A percentile compares a stretch with the other conserved stretches of the same genome.
phyloP scores from a whole-genome alignment of 2,329 filamentous ascomycete genomes.

The Neopestalotiopsis sp. region DNA sequence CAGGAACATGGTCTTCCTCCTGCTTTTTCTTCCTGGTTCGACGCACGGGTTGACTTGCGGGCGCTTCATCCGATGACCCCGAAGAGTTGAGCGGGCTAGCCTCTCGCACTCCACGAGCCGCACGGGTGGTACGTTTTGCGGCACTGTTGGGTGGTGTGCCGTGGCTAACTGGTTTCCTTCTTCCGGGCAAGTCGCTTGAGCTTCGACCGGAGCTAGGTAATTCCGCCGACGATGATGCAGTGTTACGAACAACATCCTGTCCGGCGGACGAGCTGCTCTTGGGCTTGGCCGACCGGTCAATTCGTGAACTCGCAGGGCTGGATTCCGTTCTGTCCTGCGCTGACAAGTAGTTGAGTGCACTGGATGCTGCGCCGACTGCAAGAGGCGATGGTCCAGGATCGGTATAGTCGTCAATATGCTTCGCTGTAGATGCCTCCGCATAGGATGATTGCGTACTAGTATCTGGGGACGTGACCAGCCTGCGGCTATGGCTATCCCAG shows the following conservation, averaged over 20 bases:
- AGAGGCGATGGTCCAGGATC: conserved; percentile 48
- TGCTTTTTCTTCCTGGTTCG: conserved; percentile 29
- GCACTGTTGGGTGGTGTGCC: conserved; percentile 28
- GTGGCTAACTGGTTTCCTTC: conserved; percentile 27
- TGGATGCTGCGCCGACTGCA: conserved; percentile 62
- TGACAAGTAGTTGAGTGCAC: conserved; percentile 50
- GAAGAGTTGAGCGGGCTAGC: conserved; percentile 8
- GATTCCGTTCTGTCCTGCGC: conserved; percentile 33
- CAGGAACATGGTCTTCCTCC: conserved; percentile 37
- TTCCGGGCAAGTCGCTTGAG: conserved; percentile 25
- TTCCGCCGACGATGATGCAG: conserved; percentile 1
- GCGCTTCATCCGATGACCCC: conserved; percentile 10
- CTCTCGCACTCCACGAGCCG: conserved; percentile 19
- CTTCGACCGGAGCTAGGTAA: conserved; percentile 18
- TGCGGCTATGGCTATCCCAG: conserved; percentile 62
- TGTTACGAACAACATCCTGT: conserved; percentile 23
- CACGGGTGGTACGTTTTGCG: conserved; percentile 27
- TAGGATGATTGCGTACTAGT: conserved; percentile 32
- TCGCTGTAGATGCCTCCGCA: conserved; percentile 37
- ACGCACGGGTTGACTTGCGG: neutral
- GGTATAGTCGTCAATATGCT: conserved; percentile 45
- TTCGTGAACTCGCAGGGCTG: conserved; percentile 23
- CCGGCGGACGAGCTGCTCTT: conserved; percentile 25
- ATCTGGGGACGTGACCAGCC: conserved; percentile 50
- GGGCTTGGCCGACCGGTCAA: conserved; percentile 25